Conservation (phyloP, 352 stramenopile species). For the Phytophthora foliorum region DNA sequence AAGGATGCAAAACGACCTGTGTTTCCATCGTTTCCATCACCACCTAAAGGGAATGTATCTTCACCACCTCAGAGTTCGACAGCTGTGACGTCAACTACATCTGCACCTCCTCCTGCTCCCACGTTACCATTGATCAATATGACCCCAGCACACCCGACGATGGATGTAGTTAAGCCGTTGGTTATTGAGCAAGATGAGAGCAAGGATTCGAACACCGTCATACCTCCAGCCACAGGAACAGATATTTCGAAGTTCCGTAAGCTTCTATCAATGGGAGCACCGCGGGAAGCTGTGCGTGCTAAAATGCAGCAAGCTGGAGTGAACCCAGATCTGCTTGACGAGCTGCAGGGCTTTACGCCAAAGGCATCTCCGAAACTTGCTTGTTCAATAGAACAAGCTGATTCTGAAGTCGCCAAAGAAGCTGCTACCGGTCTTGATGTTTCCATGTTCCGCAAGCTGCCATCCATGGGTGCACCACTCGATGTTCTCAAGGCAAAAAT, state of each 20-base stretch:
- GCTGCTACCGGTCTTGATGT: conserved; percentile 38
- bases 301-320: conserved; percentile 86
- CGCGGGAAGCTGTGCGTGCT: conserved; percentile 75
- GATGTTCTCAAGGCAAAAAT: conserved; percentile 81
- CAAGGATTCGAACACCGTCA: conserved; percentile 5
- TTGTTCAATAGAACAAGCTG: conserved; percentile 3
- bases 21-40: conserved; percentile 58
- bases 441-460: conserved; percentile 93
- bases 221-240: conserved; percentile 20
- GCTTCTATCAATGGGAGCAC: conserved; percentile 89
- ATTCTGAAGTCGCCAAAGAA: neutral
- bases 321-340: conserved; percentile 63
- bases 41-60: neutral
- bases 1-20: conserved; percentile 74
- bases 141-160: conserved; percentile 1
- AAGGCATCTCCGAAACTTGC: conserved; percentile 27
- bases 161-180: conserved; percentile 24
- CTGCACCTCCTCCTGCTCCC: conserved; percentile 13
- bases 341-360: conserved; percentile 55
- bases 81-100: neutral
- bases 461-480: conserved; percentile 78
- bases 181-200: conserved; percentile 18
- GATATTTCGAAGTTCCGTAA: conserved; percentile 93
- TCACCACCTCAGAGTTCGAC: neutral
- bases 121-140: conserved; percentile 39